These are phyloP conservation scores for Cladophialophora chaetospira DNA, from an alignment of 2,329 filamentous ascomycete species.

Conservation along the genomic window DNA sequence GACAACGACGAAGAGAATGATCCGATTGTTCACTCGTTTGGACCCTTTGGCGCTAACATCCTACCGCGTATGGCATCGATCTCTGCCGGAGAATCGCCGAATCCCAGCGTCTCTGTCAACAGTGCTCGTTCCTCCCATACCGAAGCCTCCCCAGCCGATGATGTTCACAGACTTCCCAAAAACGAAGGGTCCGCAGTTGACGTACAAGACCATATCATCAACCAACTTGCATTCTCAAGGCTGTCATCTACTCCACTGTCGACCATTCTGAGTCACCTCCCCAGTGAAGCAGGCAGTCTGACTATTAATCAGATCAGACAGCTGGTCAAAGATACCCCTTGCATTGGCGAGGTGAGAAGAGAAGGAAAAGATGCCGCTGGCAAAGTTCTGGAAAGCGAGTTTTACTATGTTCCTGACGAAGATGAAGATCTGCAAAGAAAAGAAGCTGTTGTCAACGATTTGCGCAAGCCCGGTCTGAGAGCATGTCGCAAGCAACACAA, in stretches of 20 bases:
- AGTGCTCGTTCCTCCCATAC: constrained; percentile 37
- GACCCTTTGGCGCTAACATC: constrained; percentile 82
- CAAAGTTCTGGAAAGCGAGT: constrained; percentile 90
- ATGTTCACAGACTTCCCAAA: constrained; percentile 35
- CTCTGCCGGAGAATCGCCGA: constrained; percentile 64
- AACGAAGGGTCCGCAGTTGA: constrained; percentile 43
- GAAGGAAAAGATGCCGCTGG: constrained; percentile 96
- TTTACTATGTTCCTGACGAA: constrained; percentile 89
- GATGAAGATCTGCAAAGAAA: constrained; percentile 78
- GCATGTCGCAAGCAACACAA: constrained; percentile 95
- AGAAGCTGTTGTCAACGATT: constrained; percentile 78
- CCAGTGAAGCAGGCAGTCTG: constrained; percentile 54
- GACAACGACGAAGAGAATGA: constrained; percentile 93
- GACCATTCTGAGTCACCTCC: constrained; percentile 83
- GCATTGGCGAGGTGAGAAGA: constrained; percentile 83
- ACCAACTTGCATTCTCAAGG: constrained; percentile 93
- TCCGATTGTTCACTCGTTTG: constrained; percentile 87
- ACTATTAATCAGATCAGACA: constrained; percentile 65
- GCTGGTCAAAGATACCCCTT: constrained; percentile 72
- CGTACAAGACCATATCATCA: constrained; percentile 79
- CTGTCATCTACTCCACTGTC: constrained; percentile 89
- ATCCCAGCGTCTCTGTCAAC: constrained; percentile 22
- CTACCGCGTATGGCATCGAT: constrained; percentile 81
- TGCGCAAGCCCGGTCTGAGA: constrained; percentile 85
- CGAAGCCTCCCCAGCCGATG: constrained; percentile 40